Conservation (phyloP, 2,329 filamentous ascomycete species). For the Pestalotiopsis sp. region DNA sequence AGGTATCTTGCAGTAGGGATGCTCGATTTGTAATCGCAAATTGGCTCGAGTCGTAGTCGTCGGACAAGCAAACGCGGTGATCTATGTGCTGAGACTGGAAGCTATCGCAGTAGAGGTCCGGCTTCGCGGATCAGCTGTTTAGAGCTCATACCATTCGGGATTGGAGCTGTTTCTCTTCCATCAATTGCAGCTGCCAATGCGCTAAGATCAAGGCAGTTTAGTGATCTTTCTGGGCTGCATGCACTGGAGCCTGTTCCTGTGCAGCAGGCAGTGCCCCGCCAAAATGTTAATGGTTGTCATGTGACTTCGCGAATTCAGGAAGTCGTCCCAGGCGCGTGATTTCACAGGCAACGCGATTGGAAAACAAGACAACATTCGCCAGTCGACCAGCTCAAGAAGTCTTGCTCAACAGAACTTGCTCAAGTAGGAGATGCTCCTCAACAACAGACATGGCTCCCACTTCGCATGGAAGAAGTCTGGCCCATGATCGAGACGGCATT, state of each 20-base stretch:
- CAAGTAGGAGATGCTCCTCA: background rate
- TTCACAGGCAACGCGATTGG: background rate
- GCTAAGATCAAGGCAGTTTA: background rate
- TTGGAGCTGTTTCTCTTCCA: background rate
- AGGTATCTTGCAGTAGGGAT: background rate
- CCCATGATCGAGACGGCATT: constrained; percentile 26
- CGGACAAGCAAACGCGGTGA: background rate
- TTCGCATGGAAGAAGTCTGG: constrained; percentile 30
- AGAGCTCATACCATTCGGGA: constrained; percentile 1
- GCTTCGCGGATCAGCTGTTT: constrained; percentile 7
- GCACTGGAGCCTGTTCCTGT: background rate
- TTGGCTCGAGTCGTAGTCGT: background rate
- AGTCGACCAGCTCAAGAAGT: background rate
- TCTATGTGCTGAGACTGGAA: background rate
- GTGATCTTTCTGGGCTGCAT: background rate
- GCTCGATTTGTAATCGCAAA: background rate
- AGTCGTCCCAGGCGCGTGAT: background rate
- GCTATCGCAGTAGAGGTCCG: background rate
- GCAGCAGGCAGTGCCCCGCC: background rate
- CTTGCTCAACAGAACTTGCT: background rate
- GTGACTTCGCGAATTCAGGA: constrained; percentile 5
- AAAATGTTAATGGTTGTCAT: background rate
- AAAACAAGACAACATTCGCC: background rate
- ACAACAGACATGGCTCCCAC: constrained; percentile 30
- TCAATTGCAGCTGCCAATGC: background rate